A percentile compares a stretch with the other conserved stretches of the same genome.
Evolutionary conservation across 208 protist species (phyloP).

Genomic region (Trypanosoma mega): DNA sequence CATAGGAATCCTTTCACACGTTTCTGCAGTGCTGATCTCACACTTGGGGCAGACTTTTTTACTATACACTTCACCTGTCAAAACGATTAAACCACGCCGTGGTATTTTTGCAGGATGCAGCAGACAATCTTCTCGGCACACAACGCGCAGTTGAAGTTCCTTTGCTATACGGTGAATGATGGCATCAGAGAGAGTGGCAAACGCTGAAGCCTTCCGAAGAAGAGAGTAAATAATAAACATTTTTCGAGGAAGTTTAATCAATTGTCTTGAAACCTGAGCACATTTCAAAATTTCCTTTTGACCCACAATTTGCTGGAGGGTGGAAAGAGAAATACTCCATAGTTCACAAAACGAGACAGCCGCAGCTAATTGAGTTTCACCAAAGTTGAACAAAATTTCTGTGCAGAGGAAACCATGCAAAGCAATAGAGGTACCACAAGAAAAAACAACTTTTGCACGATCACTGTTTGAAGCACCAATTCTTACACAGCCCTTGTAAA

Average conservation of each 20-base stretch:
- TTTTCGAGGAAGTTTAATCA: conserved; percentile 11
- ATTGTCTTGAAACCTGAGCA: conserved; percentile 23
- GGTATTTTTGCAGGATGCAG: conserved; percentile 21
- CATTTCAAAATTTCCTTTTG: conserved; percentile 31
- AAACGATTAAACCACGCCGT: conserved; percentile 29
- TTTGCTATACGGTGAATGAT: conserved; percentile 30
- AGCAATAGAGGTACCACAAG: conserved; percentile 34
- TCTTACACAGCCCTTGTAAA: conserved; percentile 42
- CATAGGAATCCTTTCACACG: conserved; percentile 1
- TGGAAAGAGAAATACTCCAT: conserved; percentile 39
- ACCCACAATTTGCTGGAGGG: conserved; percentile 31
- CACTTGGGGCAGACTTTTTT: background rate
- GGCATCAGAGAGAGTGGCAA: conserved; percentile 33
- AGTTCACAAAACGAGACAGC: conserved; percentile 50
- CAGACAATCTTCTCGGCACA: conserved; percentile 39
- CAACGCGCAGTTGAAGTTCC: conserved; percentile 35
- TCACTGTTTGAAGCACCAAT: background rate
- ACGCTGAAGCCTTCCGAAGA: conserved; percentile 40
- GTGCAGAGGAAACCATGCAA: conserved; percentile 47
- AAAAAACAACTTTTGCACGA: background rate
- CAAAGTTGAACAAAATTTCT: conserved; percentile 32
- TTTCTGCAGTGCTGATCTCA: background rate
- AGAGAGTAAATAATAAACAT: conserved; percentile 1
- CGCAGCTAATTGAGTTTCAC: conserved; percentile 26
- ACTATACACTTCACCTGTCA: conserved; percentile 25